These are phyloP conservation scores for Schizochytrium sp. DNA, from an alignment of 108 stramenopile species.

Conservation along the genomic window DNA sequence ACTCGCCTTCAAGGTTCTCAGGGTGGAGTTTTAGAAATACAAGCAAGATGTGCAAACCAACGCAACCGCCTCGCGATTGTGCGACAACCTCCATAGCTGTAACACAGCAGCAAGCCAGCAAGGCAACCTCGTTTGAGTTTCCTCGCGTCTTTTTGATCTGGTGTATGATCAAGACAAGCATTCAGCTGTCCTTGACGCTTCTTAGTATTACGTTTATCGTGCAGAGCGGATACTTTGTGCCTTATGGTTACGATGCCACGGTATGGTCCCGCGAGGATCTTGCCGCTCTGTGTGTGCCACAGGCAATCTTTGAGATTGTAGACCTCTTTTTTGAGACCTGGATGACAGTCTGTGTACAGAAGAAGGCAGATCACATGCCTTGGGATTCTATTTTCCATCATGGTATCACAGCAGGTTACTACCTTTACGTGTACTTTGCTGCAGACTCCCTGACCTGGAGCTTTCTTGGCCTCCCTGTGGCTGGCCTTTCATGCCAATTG, in stretches of 20 bases:
- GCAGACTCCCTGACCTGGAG: slow-evolving; percentile 15
- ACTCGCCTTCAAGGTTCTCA: too few species aligned
- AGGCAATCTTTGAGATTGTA: slow-evolving; percentile 48
- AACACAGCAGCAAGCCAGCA: background rate
- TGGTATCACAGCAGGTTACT: slow-evolving; percentile 31
- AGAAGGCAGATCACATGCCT: slow-evolving; percentile 18
- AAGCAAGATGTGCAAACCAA: too few species aligned
- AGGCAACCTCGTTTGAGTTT: background rate
- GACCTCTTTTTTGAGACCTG: slow-evolving; percentile 47
- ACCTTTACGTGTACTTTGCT: slow-evolving; percentile 29
- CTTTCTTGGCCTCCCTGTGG: slow-evolving; percentile 52
- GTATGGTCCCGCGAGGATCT: slow-evolving; percentile 53
- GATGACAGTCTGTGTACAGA: slow-evolving; percentile 44
- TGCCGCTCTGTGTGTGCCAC: slow-evolving; percentile 10
- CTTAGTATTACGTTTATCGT: slow-evolving; percentile 50
- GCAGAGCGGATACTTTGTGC: slow-evolving; percentile 42
- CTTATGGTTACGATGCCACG: slow-evolving; percentile 39
- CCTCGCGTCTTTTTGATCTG: slow-evolving; percentile 33
- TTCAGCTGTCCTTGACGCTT: slow-evolving; percentile 26
- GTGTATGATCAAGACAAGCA: slow-evolving; percentile 55
- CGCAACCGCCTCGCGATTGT: background rate
- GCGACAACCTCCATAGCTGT: background rate
- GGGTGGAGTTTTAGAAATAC: too few species aligned
- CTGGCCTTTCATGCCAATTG: slow-evolving; percentile 47
- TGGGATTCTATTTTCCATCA: slow-evolving; percentile 57